Conservation (phyloP, 805 yeast species). For the Cyberlindnera nakhonratchasimensis region DNA sequence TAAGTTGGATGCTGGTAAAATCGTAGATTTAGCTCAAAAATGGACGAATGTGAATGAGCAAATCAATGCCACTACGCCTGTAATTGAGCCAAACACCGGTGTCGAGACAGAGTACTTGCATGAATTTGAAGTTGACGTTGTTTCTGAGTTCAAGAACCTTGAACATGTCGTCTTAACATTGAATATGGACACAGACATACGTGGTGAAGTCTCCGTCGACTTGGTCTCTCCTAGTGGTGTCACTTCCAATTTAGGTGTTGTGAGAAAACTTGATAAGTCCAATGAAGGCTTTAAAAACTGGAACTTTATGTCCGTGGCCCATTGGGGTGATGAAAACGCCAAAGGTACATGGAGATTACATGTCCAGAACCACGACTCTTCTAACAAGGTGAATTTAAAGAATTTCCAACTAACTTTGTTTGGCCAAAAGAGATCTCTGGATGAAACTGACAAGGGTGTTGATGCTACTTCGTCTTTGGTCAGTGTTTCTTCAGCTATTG, state of each 20-base stretch:
- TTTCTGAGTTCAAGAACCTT: slow-evolving; percentile 61
- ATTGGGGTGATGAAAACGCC: slow-evolving; percentile 91
- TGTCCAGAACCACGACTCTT: slow-evolving; percentile 46
- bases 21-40: slow-evolving; percentile 67
- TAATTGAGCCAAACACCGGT: slow-evolving; percentile 6
- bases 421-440: slow-evolving; percentile 61
- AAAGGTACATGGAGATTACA: slow-evolving; percentile 78
- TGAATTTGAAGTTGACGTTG: slow-evolving; percentile 44
- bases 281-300: slow-evolving; percentile 66
- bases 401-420: slow-evolving; percentile 78
- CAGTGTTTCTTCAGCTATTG: neutral
- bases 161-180: slow-evolving; percentile 88
- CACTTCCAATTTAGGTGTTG: slow-evolving; percentile 67
- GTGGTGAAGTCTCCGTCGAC: slow-evolving; percentile 69
- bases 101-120: slow-evolving; percentile 30
- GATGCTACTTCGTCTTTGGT: slow-evolving; percentile 13
- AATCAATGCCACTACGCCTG: slow-evolving; percentile 49
- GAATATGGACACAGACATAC: slow-evolving; percentile 54
- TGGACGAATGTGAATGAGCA: slow-evolving; percentile 92
- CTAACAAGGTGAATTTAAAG: slow-evolving; percentile 41
- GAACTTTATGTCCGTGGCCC: slow-evolving; percentile 97
- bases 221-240: slow-evolving; percentile 76
- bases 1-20: slow-evolving; percentile 72
- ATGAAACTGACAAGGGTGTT: slow-evolving; percentile 36
- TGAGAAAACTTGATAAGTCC: slow-evolving; percentile 56